These are phyloP conservation scores for Mimosa bimucronata DNA, from an alignment of 306 rosid species.

Conservation along the genomic window DNA sequence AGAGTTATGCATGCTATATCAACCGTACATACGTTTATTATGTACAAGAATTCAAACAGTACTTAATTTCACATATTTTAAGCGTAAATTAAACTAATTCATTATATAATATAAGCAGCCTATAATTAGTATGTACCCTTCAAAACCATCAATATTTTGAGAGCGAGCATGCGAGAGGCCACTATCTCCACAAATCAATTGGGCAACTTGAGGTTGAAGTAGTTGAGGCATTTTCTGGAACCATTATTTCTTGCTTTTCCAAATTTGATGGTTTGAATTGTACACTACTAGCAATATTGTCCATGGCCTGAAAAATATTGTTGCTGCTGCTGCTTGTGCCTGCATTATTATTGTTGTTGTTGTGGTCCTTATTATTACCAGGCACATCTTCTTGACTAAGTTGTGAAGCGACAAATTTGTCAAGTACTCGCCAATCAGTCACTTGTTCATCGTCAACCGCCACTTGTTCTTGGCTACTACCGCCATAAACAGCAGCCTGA, in stretches of 20 bases:
- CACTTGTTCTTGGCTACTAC: slow-evolving; percentile 38
- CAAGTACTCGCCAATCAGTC: slow-evolving; percentile 91
- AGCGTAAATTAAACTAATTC: slow-evolving; percentile 14
- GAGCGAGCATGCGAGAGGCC: not conserved
- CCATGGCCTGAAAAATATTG: slow-evolving; percentile 38
- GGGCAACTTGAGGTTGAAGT: slow-evolving; percentile 58
- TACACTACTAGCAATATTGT: not conserved
- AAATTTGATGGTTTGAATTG: slow-evolving; percentile 40
- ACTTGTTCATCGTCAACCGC: slow-evolving; percentile 26
- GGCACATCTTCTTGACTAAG: slow-evolving; percentile 61
- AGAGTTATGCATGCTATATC: slow-evolving; percentile 42
- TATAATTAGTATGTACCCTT: slow-evolving; percentile 51
- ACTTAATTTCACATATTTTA: slow-evolving; percentile 15
- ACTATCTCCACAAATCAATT: slow-evolving; percentile 68
- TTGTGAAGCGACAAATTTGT: slow-evolving; percentile 94
- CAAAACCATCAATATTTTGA: slow-evolving; percentile 1
- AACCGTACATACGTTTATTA: slow-evolving; percentile 40
- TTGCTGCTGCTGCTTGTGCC: slow-evolving; percentile 48
- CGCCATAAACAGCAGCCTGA: slow-evolving; percentile 33
- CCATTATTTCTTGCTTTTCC: slow-evolving; percentile 60
- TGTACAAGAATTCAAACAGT: slow-evolving; percentile 60
- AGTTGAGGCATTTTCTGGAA: slow-evolving; percentile 55
- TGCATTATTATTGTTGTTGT: slow-evolving; percentile 22
- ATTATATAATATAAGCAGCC: slow-evolving; percentile 19
- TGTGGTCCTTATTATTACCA: slow-evolving; percentile 2